Conservation (phyloP, 306 rosid species). For the Malus domestica region DNA sequence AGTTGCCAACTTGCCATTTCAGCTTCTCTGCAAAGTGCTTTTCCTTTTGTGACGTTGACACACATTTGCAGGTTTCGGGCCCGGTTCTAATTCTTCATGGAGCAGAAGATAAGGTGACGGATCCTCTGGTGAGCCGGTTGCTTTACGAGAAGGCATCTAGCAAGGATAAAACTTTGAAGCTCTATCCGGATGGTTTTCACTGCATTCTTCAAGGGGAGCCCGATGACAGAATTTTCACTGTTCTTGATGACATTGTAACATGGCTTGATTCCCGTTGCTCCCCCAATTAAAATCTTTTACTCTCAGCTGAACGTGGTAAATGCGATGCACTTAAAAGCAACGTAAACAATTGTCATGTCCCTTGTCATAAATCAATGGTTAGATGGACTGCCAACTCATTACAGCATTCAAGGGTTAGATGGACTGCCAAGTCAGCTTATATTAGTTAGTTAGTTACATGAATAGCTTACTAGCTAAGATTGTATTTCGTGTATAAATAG, state of each 20-base stretch:
- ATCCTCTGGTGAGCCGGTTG: conserved; percentile 55
- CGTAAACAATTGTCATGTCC: too few species aligned
- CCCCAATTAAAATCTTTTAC: background rate
- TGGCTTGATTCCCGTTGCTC: conserved; percentile 55
- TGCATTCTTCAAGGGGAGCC: conserved; percentile 74
- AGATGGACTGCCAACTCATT: too few species aligned
- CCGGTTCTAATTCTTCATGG: conserved; percentile 75
- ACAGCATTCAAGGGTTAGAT: too few species aligned
- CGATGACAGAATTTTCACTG: conserved; percentile 45
- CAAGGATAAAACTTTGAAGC: conserved; percentile 51
- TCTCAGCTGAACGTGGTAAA: too few species aligned
- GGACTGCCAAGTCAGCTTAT: too few species aligned
- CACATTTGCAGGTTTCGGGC: conserved; percentile 48
- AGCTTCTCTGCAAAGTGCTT: background rate
- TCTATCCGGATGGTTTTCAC: conserved; percentile 56
- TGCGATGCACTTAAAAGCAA: too few species aligned
- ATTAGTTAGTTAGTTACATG: too few species aligned
- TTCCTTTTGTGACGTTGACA: background rate
- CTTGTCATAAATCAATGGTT: too few species aligned
- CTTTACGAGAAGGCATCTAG: conserved; percentile 59
- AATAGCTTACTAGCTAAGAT: too few species aligned
- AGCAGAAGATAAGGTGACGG: conserved; percentile 71
- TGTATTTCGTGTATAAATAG: too few species aligned
- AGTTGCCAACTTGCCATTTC: conserved; percentile 1
- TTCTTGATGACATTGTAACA: conserved; percentile 48